Conservation (phyloP, 345 rosid genomes). For the Brassica carinata region DNA sequence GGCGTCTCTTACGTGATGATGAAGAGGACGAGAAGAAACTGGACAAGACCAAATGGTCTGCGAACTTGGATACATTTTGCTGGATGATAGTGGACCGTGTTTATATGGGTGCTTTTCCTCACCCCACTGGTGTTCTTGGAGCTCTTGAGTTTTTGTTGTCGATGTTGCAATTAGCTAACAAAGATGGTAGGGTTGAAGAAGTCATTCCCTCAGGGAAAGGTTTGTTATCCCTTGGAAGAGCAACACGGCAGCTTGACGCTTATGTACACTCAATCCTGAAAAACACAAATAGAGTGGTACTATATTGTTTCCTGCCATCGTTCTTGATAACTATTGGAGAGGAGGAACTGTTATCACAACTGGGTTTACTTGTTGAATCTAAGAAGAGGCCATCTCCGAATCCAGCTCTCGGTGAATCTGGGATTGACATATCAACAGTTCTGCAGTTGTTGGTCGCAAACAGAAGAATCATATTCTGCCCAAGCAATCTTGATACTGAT, state of each 20-base stretch:
- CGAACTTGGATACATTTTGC: conserved; percentile 89
- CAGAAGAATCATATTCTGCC: conserved; percentile 87
- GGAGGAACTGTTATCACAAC: conserved; percentile 71
- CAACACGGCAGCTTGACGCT: conserved; percentile 83
- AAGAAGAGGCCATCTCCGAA: conserved; percentile 55
- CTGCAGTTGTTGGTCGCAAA: conserved; percentile 91
- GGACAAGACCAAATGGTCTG: conserved; percentile 90
- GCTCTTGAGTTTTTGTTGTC: conserved; percentile 91
- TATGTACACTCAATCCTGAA: conserved; percentile 86
- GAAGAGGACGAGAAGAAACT: conserved; percentile 94
- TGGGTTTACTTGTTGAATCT: conserved; percentile 76
- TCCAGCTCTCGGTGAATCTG: conserved; percentile 67
- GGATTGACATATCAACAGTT: conserved; percentile 77
- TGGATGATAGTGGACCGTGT: conserved; percentile 97
- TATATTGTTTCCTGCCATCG: conserved; percentile 91
- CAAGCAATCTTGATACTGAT: conserved; percentile 91
- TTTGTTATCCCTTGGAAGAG: conserved; percentile 80
- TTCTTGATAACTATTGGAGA: conserved; percentile 85
- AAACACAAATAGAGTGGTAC: conserved; percentile 83
- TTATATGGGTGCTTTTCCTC: conserved; percentile 96
- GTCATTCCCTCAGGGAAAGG: conserved; percentile 88
- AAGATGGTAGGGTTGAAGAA: conserved; percentile 94
- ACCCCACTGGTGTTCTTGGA: conserved; percentile 71
- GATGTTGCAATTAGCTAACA: conserved; percentile 93
- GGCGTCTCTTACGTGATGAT: conserved; percentile 96